Evolutionary conservation across 1,284 basidiomycete species (phyloP).

Genomic region (Meira miltonrushii): DNA sequence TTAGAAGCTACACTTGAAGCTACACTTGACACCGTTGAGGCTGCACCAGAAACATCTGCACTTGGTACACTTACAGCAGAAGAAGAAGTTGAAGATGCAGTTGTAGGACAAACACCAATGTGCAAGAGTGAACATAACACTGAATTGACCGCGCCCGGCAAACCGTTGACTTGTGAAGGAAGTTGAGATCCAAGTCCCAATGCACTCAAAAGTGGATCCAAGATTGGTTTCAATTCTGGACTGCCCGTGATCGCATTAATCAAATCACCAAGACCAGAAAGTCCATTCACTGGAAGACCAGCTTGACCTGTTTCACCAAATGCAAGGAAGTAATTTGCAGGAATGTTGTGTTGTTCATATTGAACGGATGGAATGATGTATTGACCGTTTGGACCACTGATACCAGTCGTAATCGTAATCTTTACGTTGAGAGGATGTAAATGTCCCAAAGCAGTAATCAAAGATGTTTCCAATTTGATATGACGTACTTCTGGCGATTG

Average conservation of each 20-base stretch:
- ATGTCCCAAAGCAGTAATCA: not conserved
- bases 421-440: not conserved
- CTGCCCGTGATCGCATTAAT: not conserved
- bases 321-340: not conserved
- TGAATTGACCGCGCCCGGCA: not conserved
- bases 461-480: not conserved
- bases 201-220: not conserved
- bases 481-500: not conserved
- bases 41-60: no score
- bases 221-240: not conserved
- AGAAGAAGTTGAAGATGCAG: not conserved
- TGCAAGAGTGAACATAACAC: not conserved
- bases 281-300: not conserved
- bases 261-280: not conserved
- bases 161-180: not conserved
- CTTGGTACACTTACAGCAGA: not conserved
- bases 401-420: not conserved
- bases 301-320: not conserved
- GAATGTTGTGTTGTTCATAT: not conserved
- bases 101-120: not conserved
- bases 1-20: no score
- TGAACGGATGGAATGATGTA: not conserved
- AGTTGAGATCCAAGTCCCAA: not conserved
- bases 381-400: not conserved
- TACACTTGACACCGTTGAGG: no score